Evolutionary conservation across 768 basidiomycete species (phyloP).

Genomic region (Coprinopsis strossmayeri): DNA sequence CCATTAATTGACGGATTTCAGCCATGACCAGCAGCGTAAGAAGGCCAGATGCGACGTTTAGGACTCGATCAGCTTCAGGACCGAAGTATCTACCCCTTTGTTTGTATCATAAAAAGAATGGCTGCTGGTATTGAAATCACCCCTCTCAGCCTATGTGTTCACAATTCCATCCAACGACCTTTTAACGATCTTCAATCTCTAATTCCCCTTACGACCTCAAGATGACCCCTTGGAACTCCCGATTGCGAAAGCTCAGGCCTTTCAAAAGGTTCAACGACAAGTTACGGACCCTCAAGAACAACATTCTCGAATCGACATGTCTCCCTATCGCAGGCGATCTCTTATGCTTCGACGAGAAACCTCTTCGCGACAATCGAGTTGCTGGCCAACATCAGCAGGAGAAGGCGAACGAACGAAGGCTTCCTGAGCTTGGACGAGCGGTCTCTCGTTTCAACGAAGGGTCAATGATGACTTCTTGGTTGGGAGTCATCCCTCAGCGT

Average conservation of each 20-base stretch:
- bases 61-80: neutral
- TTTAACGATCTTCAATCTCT: neutral
- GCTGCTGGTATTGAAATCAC: too few relatives aligned
- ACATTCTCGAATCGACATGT: neutral
- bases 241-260: neutral
- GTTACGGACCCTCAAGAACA: neutral
- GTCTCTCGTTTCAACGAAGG: neutral
- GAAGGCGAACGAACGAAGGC: neutral
- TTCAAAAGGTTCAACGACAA: constrained; percentile 1
- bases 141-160: neutral
- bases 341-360: neutral
- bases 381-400: neutral
- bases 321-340: neutral
- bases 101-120: neutral
- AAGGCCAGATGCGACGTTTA: neutral
- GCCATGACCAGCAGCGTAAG: neutral
- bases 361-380: neutral
- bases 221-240: neutral
- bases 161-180: neutral
- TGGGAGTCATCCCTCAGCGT: constrained; percentile 1
- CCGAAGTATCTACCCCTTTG: neutral
- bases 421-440: neutral
- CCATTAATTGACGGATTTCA: neutral
- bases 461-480: neutral
- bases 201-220: neutral